phyloP scores from a whole-genome alignment of 1,284 basidiomycete species.

The Tilletia caries region DNA sequence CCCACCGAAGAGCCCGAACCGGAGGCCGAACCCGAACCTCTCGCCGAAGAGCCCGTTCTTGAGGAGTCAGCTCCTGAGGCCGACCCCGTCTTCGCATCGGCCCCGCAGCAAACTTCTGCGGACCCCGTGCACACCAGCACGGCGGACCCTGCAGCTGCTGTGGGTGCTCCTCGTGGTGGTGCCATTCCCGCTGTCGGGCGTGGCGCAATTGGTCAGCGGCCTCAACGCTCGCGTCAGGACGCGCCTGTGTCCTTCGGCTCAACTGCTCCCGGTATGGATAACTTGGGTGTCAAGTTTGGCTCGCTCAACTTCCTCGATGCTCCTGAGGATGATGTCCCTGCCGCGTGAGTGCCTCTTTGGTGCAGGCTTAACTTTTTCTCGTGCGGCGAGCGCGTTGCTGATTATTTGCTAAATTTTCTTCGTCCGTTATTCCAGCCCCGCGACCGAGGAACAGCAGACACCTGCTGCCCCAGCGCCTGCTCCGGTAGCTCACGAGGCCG shows the following conservation, averaged over 20 bases:
- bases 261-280: conserved; percentile 44
- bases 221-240: conserved; percentile 47
- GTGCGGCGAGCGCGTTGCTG: neutral
- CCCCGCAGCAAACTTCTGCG: neutral
- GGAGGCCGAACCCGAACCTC: conserved; percentile 16
- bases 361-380: neutral
- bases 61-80: no score
- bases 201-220: conserved; percentile 28
- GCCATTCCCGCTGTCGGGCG: conserved; percentile 22
- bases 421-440: neutral
- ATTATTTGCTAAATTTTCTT: neutral
- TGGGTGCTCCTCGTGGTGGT: neutral
- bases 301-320: conserved; percentile 48
- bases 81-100: no score
- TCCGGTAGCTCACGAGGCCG: conserved; percentile 14
- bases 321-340: conserved; percentile 26
- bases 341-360: neutral
- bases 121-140: neutral
- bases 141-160: neutral
- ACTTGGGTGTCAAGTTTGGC: conserved; percentile 50
- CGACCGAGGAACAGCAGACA: neutral
- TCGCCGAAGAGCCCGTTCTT: neutral
- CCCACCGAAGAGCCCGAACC: neutral
- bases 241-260: conserved; percentile 51
- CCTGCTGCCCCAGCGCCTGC: neutral